Evolutionary conservation across 805 yeast species (phyloP), one percentile per base, ranked within the genome.

Genomic region (Yarrowia phangngaensis): DNA sequence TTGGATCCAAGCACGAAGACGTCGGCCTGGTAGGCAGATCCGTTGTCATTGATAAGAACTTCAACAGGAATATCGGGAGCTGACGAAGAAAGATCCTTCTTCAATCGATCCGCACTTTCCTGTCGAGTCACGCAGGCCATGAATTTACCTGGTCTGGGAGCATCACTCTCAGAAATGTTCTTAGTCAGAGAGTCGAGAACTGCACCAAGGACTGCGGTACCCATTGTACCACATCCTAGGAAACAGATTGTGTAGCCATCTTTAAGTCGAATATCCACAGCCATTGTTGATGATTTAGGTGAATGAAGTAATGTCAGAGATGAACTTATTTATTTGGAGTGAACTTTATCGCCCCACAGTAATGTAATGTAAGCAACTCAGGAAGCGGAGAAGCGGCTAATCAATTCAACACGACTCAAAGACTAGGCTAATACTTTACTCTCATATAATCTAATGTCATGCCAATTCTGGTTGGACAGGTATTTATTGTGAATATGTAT

Each of bases 191-290:
- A 63, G 45, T 75, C 74, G 48, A 85, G 68, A 35, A 84, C 78
- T 8, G 97, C 95, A 9, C 85, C 73, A 23, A 86, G 74, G 36
- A 92, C 85, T 8, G 97, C 96, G 13, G 90, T 82, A 52, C 97
- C 97, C 87, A 92, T 85, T 50, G 84, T 88, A 53, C 99, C 99
- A 59, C 95, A 79, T 26, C 97, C 99, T 49, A 92, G 72, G 22
- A 92, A 79, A 13, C 89, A 75, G 47, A 90, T 68, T 4, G 86
- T 82, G 68, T 64, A 65, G 13, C 63, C 65, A 26, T 24, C 33
- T 27, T 46, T 51, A 17, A 54, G 29, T 23, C 30, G 43, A 13
- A 55, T 36, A 27, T 31, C 36, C 20, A 28, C 30, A 14, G 28
- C 34, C 36, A 30, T 40, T 15, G 24, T 41, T 19, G 45, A 17